A percentile compares a stretch with the other conserved stretches of the same genome.
Evolutionary conservation across 192 early-diverging fungal genomes (phyloP).

Genomic region (Gryganskiella cystojenkinii): DNA sequence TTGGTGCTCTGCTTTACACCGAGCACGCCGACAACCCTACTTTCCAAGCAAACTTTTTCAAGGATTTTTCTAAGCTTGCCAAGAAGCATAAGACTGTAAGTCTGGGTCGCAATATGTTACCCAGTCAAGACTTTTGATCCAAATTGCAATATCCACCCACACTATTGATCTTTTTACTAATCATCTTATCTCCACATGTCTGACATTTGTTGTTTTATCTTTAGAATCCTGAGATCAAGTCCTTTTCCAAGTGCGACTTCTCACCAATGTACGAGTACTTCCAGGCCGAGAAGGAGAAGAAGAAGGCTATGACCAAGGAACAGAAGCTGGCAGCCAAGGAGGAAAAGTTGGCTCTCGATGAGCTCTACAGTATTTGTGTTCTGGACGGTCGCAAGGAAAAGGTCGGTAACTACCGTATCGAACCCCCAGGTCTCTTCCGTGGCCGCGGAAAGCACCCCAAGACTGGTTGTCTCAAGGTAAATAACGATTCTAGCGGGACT

Average conservation of each 20-base stretch:
- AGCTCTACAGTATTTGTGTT: constrained; percentile 76
- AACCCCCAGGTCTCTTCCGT: constrained; percentile 96
- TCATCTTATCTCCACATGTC: too few species aligned
- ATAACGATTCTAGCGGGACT: background rate
- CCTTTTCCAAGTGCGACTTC: constrained; percentile 91
- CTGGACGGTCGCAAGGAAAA: constrained; percentile 96
- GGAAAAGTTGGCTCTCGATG: constrained; percentile 76
- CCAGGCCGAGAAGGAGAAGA: constrained; percentile 78
- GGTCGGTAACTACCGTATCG: constrained; percentile 97
- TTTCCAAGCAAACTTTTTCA: constrained; percentile 95
- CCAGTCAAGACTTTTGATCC: background rate
- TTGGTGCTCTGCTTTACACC: constrained; percentile 86
- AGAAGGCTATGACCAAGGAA: constrained; percentile 88
- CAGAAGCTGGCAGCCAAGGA: constrained; percentile 87
- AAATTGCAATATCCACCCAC: background rate
- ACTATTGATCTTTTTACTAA: too few species aligned
- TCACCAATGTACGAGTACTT: constrained; percentile 85
- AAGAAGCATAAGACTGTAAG: constrained; percentile 68
- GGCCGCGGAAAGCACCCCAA: constrained; percentile 98
- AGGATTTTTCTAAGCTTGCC: constrained; percentile 82
- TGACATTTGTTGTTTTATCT: too few species aligned
- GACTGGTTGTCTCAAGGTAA: constrained; percentile 89
- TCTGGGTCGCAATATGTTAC: background rate
- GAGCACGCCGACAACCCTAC: constrained; percentile 85
- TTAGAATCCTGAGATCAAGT: constrained; percentile 75